A percentile compares a stretch with the other conserved stretches of the same genome.
Evolutionary conservation across 164 flowering plant species (phyloP).

Genomic region (Berberis vulgaris): DNA sequence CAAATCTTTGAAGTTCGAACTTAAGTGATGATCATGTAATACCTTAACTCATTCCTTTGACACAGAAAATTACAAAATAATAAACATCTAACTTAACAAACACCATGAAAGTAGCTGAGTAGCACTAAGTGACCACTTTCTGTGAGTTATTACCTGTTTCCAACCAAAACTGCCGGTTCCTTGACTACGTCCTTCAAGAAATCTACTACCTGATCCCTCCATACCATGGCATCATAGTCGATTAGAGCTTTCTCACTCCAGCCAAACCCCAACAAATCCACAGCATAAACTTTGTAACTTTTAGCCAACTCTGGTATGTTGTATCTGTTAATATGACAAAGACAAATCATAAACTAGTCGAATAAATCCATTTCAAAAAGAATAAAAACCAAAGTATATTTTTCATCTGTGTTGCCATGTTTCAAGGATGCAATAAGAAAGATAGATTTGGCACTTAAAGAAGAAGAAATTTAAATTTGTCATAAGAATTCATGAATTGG

Average conservation of each 20-base stretch:
- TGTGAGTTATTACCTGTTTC: conserved; percentile 62
- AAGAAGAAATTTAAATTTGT: too few species aligned
- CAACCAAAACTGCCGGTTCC: conserved; percentile 81
- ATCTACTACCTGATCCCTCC: conserved; percentile 93
- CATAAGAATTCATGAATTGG: too few species aligned
- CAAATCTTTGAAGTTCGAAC: too few species aligned
- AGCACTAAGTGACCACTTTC: background rate
- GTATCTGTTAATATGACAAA: conserved; percentile 43
- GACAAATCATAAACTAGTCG: conserved; percentile 2
- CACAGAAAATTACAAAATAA: too few species aligned
- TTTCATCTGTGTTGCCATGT: background rate
- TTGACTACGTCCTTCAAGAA: conserved; percentile 83
- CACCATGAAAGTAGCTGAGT: background rate
- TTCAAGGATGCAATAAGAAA: too few species aligned
- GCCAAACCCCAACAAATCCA: conserved; percentile 93
- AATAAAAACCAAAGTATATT: background rate
- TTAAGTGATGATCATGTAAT: too few species aligned
- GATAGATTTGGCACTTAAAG: too few species aligned
- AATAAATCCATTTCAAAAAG: background rate
- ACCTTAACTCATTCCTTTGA: too few species aligned
- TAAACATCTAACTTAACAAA: background rate
- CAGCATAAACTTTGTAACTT: conserved; percentile 78
- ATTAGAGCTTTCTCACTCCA: conserved; percentile 96
- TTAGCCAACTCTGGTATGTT: conserved; percentile 91
- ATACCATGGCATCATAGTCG: conserved; percentile 83